Evolutionary conservation across 1,139 yeast species (phyloP), one percentile per base, ranked within the genome.

Genomic region (Maudiozyma humilis): DNA sequence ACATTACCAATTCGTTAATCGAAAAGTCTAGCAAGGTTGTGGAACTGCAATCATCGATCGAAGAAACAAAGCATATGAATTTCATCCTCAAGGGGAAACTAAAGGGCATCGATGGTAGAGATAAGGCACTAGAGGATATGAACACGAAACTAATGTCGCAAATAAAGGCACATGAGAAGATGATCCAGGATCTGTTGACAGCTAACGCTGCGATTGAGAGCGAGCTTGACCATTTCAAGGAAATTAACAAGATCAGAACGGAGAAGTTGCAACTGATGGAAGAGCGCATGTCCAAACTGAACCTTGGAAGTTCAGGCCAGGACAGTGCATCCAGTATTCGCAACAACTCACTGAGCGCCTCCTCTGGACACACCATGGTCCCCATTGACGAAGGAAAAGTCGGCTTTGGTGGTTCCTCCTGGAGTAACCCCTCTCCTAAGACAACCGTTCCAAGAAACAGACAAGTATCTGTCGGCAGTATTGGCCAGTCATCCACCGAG

Each of bases 21-120:
- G 51, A 50, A 20, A 55, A 54, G 40, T 55, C 57, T 31, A 59
- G 54, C 38, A 42, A 46, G 14, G 51, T 55, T 12, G 56, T 53
- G 7, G 45, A 53, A 16, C 32, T 55, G n/a, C 56, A 56, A 42
- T 17, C 52, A 33, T 40, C 37, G 8, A 16, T 55, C 29, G 60
- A 55, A 32, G 48, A 50, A 17, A 51, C 50, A 32, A 44, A 42
- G 8, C 50, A 53, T 27, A 40, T 29, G 17, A 49, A 47, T 30
- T 40, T 20, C 1, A 46, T 32, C 20, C 36, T 50, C 32, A 43
- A 44, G 20, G 44, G 46, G 32, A 45, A 44, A 29, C n/a, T 52
- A 19, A 45, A 43, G 18, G 44, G 44, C 25, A 45, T 46, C 32
- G 38, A 34, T 3, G 42, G 46, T 1, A 53, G 44, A 32, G 48